phyloP scores from a whole-genome alignment of 148 eudicot species.

The Vaccinium vitisidaea region DNA sequence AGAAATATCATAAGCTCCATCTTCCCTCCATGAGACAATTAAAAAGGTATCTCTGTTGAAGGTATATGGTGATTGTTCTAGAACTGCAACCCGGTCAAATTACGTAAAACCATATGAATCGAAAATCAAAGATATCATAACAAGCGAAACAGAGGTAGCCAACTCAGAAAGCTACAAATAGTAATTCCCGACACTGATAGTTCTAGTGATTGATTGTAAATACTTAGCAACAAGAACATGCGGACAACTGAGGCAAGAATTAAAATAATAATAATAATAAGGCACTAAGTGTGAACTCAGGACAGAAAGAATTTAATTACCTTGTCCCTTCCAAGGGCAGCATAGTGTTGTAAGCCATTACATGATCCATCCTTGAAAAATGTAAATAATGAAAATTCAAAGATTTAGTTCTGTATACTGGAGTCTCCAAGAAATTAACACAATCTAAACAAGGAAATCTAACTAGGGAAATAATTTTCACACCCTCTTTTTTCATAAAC shows the following conservation, averaged over 20 bases:
- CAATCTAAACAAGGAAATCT: not conserved
- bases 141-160: not conserved
- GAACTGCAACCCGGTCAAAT: not conserved
- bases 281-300: not conserved
- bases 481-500: too few relatives aligned
- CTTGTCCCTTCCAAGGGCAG: slow-evolving; percentile 99
- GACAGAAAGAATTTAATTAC: slow-evolving; percentile 36
- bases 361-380: slow-evolving; percentile 86
- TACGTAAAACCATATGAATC: not conserved
- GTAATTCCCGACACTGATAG: not conserved
- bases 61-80: not conserved
- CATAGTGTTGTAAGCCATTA: slow-evolving; percentile 97
- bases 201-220: too few relatives aligned
- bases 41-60: not conserved
- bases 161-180: not conserved
- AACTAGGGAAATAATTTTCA: too few relatives aligned
- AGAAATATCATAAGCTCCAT: not conserved
- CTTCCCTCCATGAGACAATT: not conserved
- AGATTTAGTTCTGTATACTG: not conserved
- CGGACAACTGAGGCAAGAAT: not conserved
- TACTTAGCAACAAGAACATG: not conserved
- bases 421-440: slow-evolving; percentile 3
- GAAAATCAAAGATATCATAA: not conserved
- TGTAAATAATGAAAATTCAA: not conserved
- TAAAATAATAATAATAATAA: not conserved